Evolutionary conservation across 2,329 filamentous ascomycete genomes (phyloP).

Genomic region (Fulvia fulva): DNA sequence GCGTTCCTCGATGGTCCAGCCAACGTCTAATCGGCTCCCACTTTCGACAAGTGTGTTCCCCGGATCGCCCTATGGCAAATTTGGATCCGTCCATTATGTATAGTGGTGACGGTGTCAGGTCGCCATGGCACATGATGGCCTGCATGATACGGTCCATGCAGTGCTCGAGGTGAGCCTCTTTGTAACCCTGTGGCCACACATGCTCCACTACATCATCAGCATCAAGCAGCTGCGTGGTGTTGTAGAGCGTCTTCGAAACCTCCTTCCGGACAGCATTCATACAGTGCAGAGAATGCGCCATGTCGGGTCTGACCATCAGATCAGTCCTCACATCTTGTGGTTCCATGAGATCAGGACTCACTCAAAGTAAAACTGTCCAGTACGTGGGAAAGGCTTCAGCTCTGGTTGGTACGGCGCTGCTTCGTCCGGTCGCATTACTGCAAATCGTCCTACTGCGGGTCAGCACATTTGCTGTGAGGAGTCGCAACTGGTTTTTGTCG

Average conservation of each 20-base stretch:
- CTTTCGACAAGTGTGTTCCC: not conserved
- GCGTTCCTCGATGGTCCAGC: not conserved
- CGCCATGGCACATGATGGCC: not conserved
- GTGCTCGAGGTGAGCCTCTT: not conserved
- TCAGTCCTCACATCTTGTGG: too few relatives aligned
- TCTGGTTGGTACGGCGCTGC: too few relatives aligned
- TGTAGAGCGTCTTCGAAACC: not conserved
- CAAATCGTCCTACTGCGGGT: too few relatives aligned
- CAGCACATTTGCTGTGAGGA: too few relatives aligned
- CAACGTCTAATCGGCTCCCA: not conserved
- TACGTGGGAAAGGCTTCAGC: too few relatives aligned
- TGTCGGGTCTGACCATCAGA: too few relatives aligned
- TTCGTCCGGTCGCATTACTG: too few relatives aligned
- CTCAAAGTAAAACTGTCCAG: too few relatives aligned
- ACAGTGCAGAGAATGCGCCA: too few relatives aligned
- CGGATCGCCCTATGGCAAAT: not conserved
- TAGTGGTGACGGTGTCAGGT: not conserved
- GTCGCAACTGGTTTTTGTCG: too few relatives aligned
- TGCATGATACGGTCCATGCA: not conserved
- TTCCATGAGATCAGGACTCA: too few relatives aligned
- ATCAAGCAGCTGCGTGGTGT: not conserved
- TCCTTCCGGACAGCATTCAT: not conserved
- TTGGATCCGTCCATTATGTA: not conserved
- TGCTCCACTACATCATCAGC: not conserved
- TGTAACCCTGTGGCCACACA: not conserved